phyloP scores from a whole-genome alignment of 371 early-diverging fungal genomes.

The Syncephalastrum monosporum region DNA sequence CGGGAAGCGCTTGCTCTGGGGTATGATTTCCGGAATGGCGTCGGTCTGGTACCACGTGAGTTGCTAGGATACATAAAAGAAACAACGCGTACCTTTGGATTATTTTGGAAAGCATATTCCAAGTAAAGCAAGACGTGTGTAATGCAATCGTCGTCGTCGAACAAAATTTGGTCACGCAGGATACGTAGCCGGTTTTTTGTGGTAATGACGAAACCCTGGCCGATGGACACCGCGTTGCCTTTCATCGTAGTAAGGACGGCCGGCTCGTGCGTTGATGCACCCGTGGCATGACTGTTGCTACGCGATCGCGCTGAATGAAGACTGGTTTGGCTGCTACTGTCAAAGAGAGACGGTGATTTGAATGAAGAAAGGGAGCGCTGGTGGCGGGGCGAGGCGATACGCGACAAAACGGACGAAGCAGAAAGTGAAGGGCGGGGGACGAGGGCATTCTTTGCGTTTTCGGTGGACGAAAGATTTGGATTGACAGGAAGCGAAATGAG shows the following conservation, averaged over 20 bases:
- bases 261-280: conserved; percentile 1
- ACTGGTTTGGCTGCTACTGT: not conserved
- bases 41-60: conserved; percentile 12
- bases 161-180: conserved; percentile 11
- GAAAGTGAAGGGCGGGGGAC: conserved; percentile 10
- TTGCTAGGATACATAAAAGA: conserved; percentile 13
- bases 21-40: conserved; percentile 12
- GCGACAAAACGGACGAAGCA: conserved; percentile 20
- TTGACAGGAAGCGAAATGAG: conserved; percentile 5
- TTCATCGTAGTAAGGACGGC: conserved; percentile 15
- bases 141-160: conserved; percentile 16
- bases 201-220: conserved; percentile 10
- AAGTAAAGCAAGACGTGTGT: conserved; percentile 25
- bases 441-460: not conserved
- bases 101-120: conserved; percentile 16
- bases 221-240: conserved; percentile 10
- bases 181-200: conserved; percentile 9
- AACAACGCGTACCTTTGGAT: conserved; percentile 12
- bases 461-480: conserved; percentile 2
- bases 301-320: not conserved
- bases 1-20: not conserved
- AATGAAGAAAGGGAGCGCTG: conserved; percentile 7
- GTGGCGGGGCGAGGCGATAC: conserved; percentile 15
- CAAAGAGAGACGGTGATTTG: not conserved
- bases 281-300: not conserved